Percentiles rank a stretch among this genome's conserved stretches.
Evolutionary conservation across 192 early-diverging fungal genomes (phyloP).

Genomic region (Coemansia sp.): DNA sequence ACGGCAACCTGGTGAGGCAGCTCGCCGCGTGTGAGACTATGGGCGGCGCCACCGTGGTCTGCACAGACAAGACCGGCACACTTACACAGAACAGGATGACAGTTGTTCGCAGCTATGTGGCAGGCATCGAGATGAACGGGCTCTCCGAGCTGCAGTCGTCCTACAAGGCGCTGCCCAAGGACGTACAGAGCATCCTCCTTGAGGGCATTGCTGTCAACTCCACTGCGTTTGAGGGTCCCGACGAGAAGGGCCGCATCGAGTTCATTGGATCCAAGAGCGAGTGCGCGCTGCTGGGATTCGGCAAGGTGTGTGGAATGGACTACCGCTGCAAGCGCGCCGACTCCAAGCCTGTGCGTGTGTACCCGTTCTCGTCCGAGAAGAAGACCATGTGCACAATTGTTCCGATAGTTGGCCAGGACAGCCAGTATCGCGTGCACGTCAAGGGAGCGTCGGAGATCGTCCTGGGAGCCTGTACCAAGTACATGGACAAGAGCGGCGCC

Average conservation of each 20-base stretch:
- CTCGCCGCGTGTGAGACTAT: slow-evolving; percentile 81
- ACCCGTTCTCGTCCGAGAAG: slow-evolving; percentile 85
- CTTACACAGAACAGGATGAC: slow-evolving; percentile 85
- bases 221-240: slow-evolving; percentile 70
- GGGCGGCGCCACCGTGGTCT: slow-evolving; percentile 79
- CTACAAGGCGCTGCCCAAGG: slow-evolving; percentile 48
- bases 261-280: slow-evolving; percentile 84
- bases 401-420: slow-evolving; percentile 26
- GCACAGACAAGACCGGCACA: slow-evolving; percentile 88
- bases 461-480: slow-evolving; percentile 61
- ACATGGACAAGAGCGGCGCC: slow-evolving; percentile 58
- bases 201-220: slow-evolving; percentile 73
- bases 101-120: slow-evolving; percentile 63
- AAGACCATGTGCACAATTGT: slow-evolving; percentile 87
- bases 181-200: slow-evolving; percentile 49
- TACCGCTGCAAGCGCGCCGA: slow-evolving; percentile 59
- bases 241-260: slow-evolving; percentile 59
- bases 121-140: slow-evolving; percentile 48
- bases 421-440: slow-evolving; percentile 58
- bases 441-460: slow-evolving; percentile 85
- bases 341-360: slow-evolving; percentile 61
- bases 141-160: slow-evolving; percentile 53
- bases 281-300: slow-evolving; percentile 70
- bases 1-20: slow-evolving; percentile 78
- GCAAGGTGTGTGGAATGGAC: slow-evolving; percentile 62